Base-by-base conservation (phyloP, 345 rosid species). In the Kernera saxatilis region DNA sequence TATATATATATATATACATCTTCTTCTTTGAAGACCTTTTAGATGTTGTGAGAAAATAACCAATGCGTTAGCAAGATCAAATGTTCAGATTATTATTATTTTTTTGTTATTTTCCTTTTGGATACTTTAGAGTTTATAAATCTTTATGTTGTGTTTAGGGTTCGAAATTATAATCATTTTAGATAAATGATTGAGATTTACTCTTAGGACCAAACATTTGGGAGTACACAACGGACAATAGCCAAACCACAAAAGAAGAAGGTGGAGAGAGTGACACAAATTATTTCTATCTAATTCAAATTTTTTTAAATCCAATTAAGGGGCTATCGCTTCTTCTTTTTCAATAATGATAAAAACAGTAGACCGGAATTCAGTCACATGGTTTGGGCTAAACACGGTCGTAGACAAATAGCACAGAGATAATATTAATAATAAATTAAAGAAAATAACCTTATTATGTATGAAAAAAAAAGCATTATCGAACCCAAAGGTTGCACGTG, bases 401-500 rank as follows among this genome's bases (percentile, higher is more conserved):
- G 69, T 69, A 60, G 32, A 69, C 50, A 68, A 43, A 61, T 29
- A 51, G 3, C 27, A 35, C 18, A 68, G 40, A 53, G 27, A 33
- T 61, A 14, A 53, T 45, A 68, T 43, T 46, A 56, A 55, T 35
- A 23, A 32, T 22, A 23, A 7, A 32, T 22, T 43, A 36, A 46
- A 45, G 35, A 35, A 26, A 3, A 29, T n/a, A 29, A 39, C 18
- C 5, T 65, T 60, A 37, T 40, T 58, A 37, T 10, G 46, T 36
- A 56, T 4, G 8, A 48, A n/a, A n/a, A 36, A 36, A 50, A 50
- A 58, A 59, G 26, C 17, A 61, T 63, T 40, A 68, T 43, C 69
- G 79, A 77, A 73, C 79, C 80, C 83, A 46, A 76, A 66, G 81
- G 44, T n/a, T 21, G 88, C 86, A 87, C 92, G 89, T 87, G 87